phyloP scores from a whole-genome alignment of 1,284 basidiomycete species.

The Bjerkandera adusta region DNA sequence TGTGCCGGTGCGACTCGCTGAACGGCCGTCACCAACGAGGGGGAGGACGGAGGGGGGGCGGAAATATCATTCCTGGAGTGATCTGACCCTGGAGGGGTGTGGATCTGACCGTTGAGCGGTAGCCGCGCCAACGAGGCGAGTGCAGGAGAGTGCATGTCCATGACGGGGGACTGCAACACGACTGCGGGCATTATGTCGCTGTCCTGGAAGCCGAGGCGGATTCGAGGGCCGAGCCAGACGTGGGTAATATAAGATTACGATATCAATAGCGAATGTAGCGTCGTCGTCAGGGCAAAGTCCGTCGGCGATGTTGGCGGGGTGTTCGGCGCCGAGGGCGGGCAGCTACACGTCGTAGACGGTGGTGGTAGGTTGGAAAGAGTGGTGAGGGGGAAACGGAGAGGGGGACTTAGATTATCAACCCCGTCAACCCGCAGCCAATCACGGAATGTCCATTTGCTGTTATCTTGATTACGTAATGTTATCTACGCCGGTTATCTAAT shows the following conservation, averaged over 20 bases:
- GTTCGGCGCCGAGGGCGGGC: background rate
- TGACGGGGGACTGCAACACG: conserved; percentile 28
- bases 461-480: conserved; percentile 12
- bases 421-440: conserved; percentile 15
- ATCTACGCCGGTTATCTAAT: conserved; percentile 11
- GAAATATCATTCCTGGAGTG: conserved; percentile 29
- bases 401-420: conserved; percentile 15
- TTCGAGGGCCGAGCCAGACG: conserved; percentile 16
- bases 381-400: conserved; percentile 9
- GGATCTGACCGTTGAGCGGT: conserved; percentile 30
- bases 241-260: conserved; percentile 13
- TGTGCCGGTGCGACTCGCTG: conserved; percentile 20
- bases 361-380: conserved; percentile 5
- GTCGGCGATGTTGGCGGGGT: conserved; percentile 2
- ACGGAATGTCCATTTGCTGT: conserved; percentile 11
- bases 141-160: conserved; percentile 29
- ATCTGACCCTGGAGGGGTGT: conserved; percentile 31
- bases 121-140: conserved; percentile 28
- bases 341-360: conserved; percentile 11
- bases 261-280: background rate
- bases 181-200: conserved; percentile 28
- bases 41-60: conserved; percentile 24
- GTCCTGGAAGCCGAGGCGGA: conserved; percentile 11
- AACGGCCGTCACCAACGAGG: conserved; percentile 24
- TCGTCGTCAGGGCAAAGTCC: background rate